Evolutionary conservation across 169 alveolate species (phyloP).

Genomic region (Perkinsus olseni): DNA sequence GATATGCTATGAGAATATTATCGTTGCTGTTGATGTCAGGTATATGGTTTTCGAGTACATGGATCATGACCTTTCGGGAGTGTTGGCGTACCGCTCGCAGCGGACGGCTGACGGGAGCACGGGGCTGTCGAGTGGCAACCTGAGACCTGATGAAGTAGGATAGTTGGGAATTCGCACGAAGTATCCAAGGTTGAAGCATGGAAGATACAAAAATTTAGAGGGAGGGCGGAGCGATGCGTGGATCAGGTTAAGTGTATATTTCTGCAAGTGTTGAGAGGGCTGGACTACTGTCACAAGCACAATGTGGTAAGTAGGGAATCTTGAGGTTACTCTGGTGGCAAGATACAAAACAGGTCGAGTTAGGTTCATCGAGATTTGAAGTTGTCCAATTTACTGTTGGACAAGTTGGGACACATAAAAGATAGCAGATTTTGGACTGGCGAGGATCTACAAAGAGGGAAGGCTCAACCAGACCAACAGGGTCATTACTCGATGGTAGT

Average conservation of each 20-base stretch:
- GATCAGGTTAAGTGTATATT: background rate
- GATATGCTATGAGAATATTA: no score
- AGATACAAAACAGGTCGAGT: background rate
- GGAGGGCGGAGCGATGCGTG: background rate
- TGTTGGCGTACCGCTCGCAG: constrained; percentile 19
- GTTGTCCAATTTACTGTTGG: background rate
- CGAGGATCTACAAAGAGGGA: background rate
- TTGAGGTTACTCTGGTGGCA: background rate
- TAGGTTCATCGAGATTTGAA: background rate
- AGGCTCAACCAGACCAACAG: background rate
- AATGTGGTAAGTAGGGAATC: background rate
- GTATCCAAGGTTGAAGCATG: no score
- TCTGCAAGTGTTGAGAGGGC: background rate
- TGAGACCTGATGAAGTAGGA: background rate
- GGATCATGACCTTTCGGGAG: constrained; percentile 73
- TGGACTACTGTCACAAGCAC: background rate
- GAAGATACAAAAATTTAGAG: no score
- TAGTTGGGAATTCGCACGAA: no score
- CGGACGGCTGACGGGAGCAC: background rate
- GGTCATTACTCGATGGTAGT: background rate
- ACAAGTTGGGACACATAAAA: background rate
- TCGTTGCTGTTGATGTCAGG: background rate
- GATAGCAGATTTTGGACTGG: background rate
- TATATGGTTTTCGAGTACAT: constrained; percentile 64
- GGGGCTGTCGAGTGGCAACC: background rate